Evolutionary conservation across 2,329 filamentous ascomycete genomes (phyloP).

Genomic region (Zymoseptoria passerinii): DNA sequence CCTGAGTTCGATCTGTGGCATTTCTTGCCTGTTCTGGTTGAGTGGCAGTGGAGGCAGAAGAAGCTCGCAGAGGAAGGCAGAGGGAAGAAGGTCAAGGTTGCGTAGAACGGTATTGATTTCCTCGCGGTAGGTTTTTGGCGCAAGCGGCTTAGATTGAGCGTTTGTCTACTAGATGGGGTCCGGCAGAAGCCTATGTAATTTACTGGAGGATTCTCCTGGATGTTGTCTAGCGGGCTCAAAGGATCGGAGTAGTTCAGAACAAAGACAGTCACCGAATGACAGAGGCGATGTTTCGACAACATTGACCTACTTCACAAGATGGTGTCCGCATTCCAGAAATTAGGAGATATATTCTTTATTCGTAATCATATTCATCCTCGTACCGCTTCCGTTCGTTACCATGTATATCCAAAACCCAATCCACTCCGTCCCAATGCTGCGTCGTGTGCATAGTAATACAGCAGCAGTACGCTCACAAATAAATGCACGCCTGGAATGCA

Average conservation of each 20-base stretch:
- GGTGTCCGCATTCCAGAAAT: not conserved
- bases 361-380: not conserved
- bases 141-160: not conserved
- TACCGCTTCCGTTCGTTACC: not conserved
- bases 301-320: too few species aligned
- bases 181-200: not conserved
- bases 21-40: slow-evolving; percentile 83
- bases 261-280: too few species aligned
- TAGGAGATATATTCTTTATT: not conserved
- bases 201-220: too few species aligned
- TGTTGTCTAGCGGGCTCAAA: too few species aligned
- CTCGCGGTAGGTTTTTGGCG: not conserved
- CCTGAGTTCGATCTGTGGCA: slow-evolving; percentile 92
- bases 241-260: too few species aligned
- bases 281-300: too few species aligned
- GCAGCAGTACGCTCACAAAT: not conserved
- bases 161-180: too few species aligned
- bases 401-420: not conserved
- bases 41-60: slow-evolving; percentile 65
- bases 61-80: slow-evolving; percentile 29
- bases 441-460: not conserved
- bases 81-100: slow-evolving; percentile 7
- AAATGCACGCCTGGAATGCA: not conserved
- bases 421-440: not conserved
- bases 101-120: not conserved